Percentiles rank a stretch among this genome's conserved stretches.
phyloP scores from a whole-genome alignment of 2,329 filamentous ascomycete genomes.

The Epichloe coenophiala region DNA sequence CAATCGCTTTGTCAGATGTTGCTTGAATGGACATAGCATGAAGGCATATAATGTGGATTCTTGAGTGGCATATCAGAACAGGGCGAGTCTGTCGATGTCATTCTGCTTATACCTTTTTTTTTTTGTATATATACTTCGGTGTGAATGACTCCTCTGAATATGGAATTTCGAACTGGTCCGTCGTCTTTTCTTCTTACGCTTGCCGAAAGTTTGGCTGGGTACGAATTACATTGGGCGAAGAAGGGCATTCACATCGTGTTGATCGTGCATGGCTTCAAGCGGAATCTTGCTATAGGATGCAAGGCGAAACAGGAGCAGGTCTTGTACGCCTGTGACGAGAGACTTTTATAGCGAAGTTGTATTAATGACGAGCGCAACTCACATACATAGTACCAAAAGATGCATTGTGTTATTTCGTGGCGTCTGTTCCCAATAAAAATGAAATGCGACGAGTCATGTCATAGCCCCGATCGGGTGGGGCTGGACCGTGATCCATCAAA shows the following conservation, averaged over 20 bases:
- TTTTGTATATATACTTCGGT: background rate
- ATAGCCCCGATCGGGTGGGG: background rate
- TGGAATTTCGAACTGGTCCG: background rate
- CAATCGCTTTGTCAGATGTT: background rate
- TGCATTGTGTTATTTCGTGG: background rate
- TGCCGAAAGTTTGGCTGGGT: background rate
- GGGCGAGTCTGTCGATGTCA: background rate
- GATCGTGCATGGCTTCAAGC: background rate
- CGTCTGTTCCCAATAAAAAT: no score
- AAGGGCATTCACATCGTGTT: background rate
- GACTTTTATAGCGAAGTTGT: background rate
- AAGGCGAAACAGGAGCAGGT: background rate
- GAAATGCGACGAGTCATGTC: background rate
- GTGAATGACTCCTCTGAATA: background rate
- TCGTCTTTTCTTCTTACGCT: background rate
- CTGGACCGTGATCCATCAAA: background rate
- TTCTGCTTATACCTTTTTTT: background rate
- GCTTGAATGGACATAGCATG: background rate
- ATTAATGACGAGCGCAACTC: background rate
- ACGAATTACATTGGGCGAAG: background rate
- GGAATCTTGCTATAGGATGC: background rate
- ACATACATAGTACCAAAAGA: background rate
- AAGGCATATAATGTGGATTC: background rate
- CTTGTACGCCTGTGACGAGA: background rate
- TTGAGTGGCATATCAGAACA: background rate